Evolutionary conservation across 371 early-diverging fungal genomes (phyloP).

Genomic region (Apophysomyces variabilis): DNA sequence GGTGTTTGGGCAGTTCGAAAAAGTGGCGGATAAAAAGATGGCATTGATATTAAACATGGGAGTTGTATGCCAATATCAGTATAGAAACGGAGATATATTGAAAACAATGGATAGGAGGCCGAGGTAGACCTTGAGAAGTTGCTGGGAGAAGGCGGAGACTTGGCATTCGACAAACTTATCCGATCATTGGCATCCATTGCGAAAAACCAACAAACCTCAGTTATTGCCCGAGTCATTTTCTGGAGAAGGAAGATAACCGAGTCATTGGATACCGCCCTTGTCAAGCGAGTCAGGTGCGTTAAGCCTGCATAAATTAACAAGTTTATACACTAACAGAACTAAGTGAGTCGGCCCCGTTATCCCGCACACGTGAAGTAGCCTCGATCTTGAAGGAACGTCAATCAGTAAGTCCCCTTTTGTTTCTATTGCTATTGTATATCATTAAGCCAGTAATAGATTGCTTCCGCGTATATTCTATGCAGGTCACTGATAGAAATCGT

Average conservation of each 20-base stretch:
- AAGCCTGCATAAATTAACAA: conserved; percentile 20
- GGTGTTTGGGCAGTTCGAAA: conserved; percentile 50
- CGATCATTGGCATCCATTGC: conserved; percentile 83
- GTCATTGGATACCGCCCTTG: conserved; percentile 49
- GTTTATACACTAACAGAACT: conserved; percentile 19
- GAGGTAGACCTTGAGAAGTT: conserved; percentile 70
- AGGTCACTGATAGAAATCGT: conserved; percentile 87
- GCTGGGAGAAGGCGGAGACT: conserved; percentile 76
- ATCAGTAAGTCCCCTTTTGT: conserved; percentile 38
- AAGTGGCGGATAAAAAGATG: conserved; percentile 50
- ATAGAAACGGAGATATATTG: background rate
- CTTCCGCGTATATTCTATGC: conserved; percentile 88
- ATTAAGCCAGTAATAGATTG: conserved; percentile 60
- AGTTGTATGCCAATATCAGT: conserved; percentile 31
- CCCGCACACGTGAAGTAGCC: conserved; percentile 44
- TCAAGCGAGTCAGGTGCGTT: conserved; percentile 49
- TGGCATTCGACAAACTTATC: conserved; percentile 80
- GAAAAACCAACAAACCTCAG: conserved; percentile 81
- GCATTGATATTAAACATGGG: conserved; percentile 41
- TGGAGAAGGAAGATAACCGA: conserved; percentile 88
- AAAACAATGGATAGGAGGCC: conserved; percentile 41
- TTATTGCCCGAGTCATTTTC: conserved; percentile 89
- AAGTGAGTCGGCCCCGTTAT: conserved; percentile 51
- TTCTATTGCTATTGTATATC: background rate
- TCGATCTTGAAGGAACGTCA: conserved; percentile 54